A percentile compares a stretch with the other conserved stretches of the same genome.
Conservation (phyloP, 805 yeast genomes). For the Ogataea methylovora region DNA sequence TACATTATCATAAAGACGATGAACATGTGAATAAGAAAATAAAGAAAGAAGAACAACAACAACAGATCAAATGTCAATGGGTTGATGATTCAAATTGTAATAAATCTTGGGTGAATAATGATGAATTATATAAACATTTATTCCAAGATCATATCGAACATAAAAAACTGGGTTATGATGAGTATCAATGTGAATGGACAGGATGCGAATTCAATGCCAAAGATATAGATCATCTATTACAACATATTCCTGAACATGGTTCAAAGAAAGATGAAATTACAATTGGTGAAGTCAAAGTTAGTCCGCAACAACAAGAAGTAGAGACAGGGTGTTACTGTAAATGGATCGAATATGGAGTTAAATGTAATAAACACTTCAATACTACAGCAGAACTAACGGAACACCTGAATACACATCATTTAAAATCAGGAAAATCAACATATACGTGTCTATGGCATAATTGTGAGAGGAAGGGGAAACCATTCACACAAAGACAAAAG, state of each 20-base stretch:
- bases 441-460: constrained; percentile 75
- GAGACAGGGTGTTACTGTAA: constrained; percentile 3
- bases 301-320: not conserved
- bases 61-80: constrained; percentile 25
- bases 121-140: constrained; percentile 41
- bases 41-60: constrained; percentile 32
- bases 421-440: constrained; percentile 63
- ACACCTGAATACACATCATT: constrained; percentile 63
- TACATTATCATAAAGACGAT: constrained; percentile 23
- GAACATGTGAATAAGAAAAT: not conserved
- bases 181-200: constrained; percentile 64
- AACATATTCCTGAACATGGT: constrained; percentile 52
- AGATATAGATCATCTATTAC: constrained; percentile 45
- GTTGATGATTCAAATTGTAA: not conserved
- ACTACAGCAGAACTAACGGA: constrained; percentile 57
- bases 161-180: not conserved
- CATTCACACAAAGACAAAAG: constrained; percentile 80
- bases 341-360: not conserved
- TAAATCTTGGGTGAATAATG: constrained; percentile 30
- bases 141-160: constrained; percentile 6
- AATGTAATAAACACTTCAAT: constrained; percentile 44
- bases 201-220: constrained; percentile 54
- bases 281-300: constrained; percentile 1
- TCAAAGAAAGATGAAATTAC: constrained; percentile 22
- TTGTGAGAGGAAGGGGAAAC: constrained; percentile 57